A percentile compares a stretch with the other conserved stretches of the same genome.
These are phyloP conservation scores for Glarea lozoyensis DNA, from an alignment of 495 filamentous ascomycete species.

Conservation along the genomic window DNA sequence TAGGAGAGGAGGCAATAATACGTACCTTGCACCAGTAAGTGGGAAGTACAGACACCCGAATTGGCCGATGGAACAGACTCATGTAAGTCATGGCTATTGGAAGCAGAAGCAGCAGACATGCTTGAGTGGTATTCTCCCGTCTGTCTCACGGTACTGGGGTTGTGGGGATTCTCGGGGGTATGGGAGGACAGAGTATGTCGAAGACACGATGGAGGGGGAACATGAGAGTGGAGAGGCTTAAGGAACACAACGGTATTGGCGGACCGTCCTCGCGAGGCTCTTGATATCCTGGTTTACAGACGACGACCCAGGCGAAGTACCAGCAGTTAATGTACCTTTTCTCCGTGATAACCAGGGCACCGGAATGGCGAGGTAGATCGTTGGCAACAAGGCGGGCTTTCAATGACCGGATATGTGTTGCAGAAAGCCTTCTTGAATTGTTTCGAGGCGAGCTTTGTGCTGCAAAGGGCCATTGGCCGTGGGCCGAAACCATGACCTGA, in stretches of 20 bases:
- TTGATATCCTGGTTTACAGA: background rate
- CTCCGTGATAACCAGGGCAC: background rate
- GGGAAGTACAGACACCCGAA: slow-evolving; percentile 10
- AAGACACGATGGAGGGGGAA: background rate
- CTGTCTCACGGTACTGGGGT: too few relatives aligned
- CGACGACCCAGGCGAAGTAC: background rate
- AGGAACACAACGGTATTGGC: slow-evolving; percentile 11
- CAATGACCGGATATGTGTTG: too few relatives aligned
- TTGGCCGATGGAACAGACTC: slow-evolving; percentile 1
- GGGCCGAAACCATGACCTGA: too few relatives aligned
- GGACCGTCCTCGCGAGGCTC: slow-evolving; percentile 13
- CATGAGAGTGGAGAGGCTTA: background rate
- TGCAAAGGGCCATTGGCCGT: background rate
- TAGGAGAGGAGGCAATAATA: too few relatives aligned
- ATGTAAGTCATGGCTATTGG: background rate
- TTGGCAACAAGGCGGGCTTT: background rate
- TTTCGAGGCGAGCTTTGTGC: background rate
- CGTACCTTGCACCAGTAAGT: too few relatives aligned
- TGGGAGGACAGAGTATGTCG: background rate
- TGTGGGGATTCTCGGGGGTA: background rate
- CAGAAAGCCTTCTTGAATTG: background rate
- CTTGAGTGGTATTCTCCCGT: too few relatives aligned
- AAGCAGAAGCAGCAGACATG: background rate
- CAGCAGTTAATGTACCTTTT: background rate
- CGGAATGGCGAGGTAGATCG: background rate